Evolutionary conservation across 2,329 filamentous ascomycete genomes (phyloP).

Genomic region (Emmonsia crescens): DNA sequence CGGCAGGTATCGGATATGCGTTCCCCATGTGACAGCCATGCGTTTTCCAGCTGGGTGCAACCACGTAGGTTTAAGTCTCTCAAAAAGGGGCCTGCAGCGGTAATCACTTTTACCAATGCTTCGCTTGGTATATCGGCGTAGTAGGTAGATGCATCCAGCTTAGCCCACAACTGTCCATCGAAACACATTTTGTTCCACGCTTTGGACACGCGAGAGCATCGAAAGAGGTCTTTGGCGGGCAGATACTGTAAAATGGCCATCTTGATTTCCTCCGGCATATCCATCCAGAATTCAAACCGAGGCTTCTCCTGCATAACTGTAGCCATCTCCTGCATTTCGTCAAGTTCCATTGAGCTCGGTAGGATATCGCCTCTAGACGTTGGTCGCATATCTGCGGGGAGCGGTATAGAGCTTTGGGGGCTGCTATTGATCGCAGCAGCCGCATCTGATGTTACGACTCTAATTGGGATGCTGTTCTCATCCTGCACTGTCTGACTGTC

Average conservation of each 20-base stretch:
- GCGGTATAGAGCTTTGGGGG: slow-evolving; percentile 43
- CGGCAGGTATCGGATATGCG: slow-evolving; percentile 67
- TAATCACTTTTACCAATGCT: slow-evolving; percentile 74
- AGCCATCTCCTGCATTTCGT: slow-evolving; percentile 13
- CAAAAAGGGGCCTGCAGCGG: slow-evolving; percentile 76
- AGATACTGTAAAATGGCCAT: slow-evolving; percentile 68
- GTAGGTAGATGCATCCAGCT: slow-evolving; percentile 73
- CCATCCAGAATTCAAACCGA: slow-evolving; percentile 59
- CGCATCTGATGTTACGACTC: slow-evolving; percentile 43
- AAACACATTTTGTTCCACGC: slow-evolving; percentile 75
- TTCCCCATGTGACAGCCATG: slow-evolving; percentile 59
- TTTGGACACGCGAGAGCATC: slow-evolving; percentile 65
- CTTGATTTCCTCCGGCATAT: slow-evolving; percentile 72
- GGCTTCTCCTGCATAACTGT: slow-evolving; percentile 14
- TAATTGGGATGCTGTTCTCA: slow-evolving; percentile 45
- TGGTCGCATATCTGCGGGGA: slow-evolving; percentile 54
- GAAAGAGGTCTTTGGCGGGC: slow-evolving; percentile 68
- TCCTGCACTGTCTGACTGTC: slow-evolving; percentile 37
- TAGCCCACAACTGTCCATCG: slow-evolving; percentile 87
- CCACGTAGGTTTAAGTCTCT: slow-evolving; percentile 83
- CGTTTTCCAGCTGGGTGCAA: slow-evolving; percentile 78
- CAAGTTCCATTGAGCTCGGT: slow-evolving; percentile 14
- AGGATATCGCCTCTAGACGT: slow-evolving; percentile 22
- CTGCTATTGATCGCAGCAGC: slow-evolving; percentile 25
- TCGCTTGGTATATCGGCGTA: slow-evolving; percentile 79